Evolutionary conservation across 176 grass and related monocot species (phyloP), one percentile per base, ranked within the genome.

Genomic region (Oryza meridionalis): DNA sequence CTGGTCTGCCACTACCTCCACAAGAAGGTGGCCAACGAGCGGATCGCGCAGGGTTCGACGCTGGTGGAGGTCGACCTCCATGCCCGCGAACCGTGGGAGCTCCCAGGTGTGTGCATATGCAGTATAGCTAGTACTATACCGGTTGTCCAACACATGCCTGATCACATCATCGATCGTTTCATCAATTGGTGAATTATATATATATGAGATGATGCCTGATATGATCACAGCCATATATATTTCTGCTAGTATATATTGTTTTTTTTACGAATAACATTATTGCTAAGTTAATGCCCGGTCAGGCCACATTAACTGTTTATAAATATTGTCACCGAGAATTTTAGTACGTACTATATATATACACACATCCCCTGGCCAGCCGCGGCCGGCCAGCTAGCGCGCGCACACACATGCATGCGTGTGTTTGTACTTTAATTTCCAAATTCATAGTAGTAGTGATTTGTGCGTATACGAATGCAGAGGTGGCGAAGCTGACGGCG

Each of bases 61-160:
- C 84, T 96, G 33, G 91, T 96, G 10, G 94, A 96, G 50, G 94
- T 96, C 14, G 89, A 96, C 55, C 88, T 96, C 58, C 94, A 96
- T 75, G 75, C 84, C 16, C 77, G 84, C 33, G 94, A 96, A 59
- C 94, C 94, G 1, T 96, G 94, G 94, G 94, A 96, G 81, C 88
- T 96, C 46, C 94, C 94, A 74, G 94, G 93, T 92, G 29, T 29
- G 29, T 29, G 29, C 29, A 46, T 33, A 21, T 62, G 22, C 29
- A 13, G 29, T 29, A 29, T 29, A 3, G n/a, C n/a, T n/a, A n/a
- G 35, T 29, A 37, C 35, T 17, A 16, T 46, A 51, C 15, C 17
- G 14, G 4, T 51, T 51, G 12, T 17, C 3, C 14, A 51, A 15
- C 12, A 51, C 46, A 49, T 49, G 46, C 50, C 19, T 0, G 4